Base-by-base conservation (phyloP, 352 stramenopile genomes). In the Globisporangium spiculum region DNA sequence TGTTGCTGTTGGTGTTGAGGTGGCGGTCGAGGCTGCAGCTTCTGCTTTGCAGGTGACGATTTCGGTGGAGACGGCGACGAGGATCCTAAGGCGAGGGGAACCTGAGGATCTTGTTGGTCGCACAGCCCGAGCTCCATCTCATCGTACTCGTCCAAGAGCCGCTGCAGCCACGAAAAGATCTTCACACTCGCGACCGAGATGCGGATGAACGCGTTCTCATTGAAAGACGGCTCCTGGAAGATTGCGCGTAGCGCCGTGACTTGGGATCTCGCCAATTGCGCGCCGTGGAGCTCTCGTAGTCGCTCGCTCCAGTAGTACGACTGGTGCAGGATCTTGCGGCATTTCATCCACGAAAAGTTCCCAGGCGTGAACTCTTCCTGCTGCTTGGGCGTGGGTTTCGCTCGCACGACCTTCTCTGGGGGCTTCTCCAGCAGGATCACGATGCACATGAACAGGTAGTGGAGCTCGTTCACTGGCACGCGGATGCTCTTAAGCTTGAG, bases 401-500 rank as follows among this genome's bases (percentile, higher is more conserved):
- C 71, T 16, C 56, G 58, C 3, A 74, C 60, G 4, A n/a, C 52
- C 77, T 77, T 22, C 55, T 60, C 30, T 3, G 75, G 67, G 2
- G 83, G 75, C n/a, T 75, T 80, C 20, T 92, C 77, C 7, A 92
- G 63, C 24, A 94, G 65, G 3, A 91, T 69, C n/a, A 88, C 75
- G 48, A 94, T 72, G 60, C 84, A 92, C 79, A 94, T 90, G 71
- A 92, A 84, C 4, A 94, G 73, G 55, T 84, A 90, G 58, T 94
- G 86, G 16, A 94, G 73, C 75, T 92, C 86, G 60, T 80, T 81
- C 9, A 88, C 73, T 4, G 84, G 83, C 0, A 90, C 77, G 8
- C 84, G 86, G 36, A 92, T 89, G 46, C 72, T 74, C 10, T 82
- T 80, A 46, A 94, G 69, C 61, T 89, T 81, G 34, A 83, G 69